Evolutionary conservation across 2,329 filamentous ascomycete species (phyloP), one percentile per base, ranked within the genome.

Genomic region (Rutstroemia sp.): DNA sequence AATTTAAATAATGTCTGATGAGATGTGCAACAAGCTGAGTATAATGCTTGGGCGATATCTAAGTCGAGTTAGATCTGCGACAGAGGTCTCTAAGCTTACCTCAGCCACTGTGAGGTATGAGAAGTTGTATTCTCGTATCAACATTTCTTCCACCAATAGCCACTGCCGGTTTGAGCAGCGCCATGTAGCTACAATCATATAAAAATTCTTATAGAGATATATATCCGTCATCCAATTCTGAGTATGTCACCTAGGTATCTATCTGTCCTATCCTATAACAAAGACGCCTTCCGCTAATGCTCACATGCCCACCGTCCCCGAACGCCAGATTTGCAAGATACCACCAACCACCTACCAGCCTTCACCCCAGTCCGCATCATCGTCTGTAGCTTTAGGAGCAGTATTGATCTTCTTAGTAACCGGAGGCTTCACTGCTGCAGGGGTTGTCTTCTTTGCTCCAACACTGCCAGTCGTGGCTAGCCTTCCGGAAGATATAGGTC

Each of bases 351-450:
- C 10, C 19, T n/a, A 83, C 83, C 83, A 87, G 7, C 81, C 82
- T 60, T 86, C 83, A 5, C 81, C 84, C 84, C 84, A 87, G 1
- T 77, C 81, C 64, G 83, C 82, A 56, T 77, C 76, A 23, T 79
- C 79, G 1, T 74, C 81, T 3, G 73, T 70, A 48, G 77, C 75
- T 68, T 85, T 86, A 0, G 86, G 86, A 65, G 82, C 85, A 65
- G 81, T 79, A 65, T 88, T 81, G 60, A 89, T 82, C 72, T 86
- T 88, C 73, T 89, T 91, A 0, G 79, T 70, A 9, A 52, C 34
- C 3, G 41, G 6, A 2, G 54, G 49, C 41, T 56, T 56, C 6
- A 64, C 55, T 4, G 69, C 61, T 60, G 60, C 50, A 45, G 57
- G 38, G 47, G 58, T 45, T 12, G 61, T 52, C 53, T 70, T 69